Conservation (phyloP, 1,284 basidiomycete genomes). For the Papiliotrema flavescens region DNA sequence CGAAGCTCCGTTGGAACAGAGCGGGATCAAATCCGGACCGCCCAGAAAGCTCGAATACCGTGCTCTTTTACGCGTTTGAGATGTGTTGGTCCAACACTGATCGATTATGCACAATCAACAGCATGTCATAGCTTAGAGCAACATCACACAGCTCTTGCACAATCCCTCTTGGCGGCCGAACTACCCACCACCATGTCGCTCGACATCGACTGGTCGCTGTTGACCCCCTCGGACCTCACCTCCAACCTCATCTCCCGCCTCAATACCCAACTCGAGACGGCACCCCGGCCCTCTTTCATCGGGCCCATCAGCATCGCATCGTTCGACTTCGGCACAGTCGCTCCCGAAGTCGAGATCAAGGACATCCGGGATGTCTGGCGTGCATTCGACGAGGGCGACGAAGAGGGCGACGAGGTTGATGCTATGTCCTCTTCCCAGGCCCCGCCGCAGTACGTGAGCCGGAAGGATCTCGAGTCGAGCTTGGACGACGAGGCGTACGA, state of each 20-base stretch:
- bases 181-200: constrained; percentile 48
- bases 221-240: constrained; percentile 63
- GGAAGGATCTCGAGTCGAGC: neutral
- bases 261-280: constrained; percentile 69
- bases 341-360: constrained; percentile 83
- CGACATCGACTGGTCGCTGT: constrained; percentile 56
- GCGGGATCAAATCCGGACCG: too few relatives aligned
- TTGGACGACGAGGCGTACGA: constrained; percentile 26
- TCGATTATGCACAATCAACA: too few relatives aligned
- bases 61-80: too few relatives aligned
- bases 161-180: neutral
- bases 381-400: constrained; percentile 69
- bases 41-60: too few relatives aligned
- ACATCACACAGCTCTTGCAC: neutral
- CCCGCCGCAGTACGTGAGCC: neutral
- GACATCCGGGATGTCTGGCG: constrained; percentile 91
- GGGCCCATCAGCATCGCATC: constrained; percentile 81
- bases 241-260: constrained; percentile 68
- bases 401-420: constrained; percentile 17
- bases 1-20: too few relatives aligned
- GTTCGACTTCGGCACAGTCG: constrained; percentile 77
- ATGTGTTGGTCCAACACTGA: too few relatives aligned
- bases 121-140: neutral
- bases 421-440: neutral
- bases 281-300: constrained; percentile 81